phyloP scores from a whole-genome alignment of 768 basidiomycete species.

The Paxillus involutus region DNA sequence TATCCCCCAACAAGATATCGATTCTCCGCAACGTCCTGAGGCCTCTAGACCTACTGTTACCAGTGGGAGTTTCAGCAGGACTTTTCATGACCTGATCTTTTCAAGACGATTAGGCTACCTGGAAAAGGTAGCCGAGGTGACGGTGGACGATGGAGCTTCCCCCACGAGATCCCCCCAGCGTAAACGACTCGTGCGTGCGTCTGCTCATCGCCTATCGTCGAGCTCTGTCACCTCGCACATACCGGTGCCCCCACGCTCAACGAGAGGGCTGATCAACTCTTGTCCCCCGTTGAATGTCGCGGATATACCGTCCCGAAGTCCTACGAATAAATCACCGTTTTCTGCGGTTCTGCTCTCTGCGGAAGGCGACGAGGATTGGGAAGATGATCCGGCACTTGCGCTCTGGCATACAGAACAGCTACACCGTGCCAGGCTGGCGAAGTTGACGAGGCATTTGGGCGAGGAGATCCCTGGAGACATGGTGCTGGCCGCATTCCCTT shows the following conservation, averaged over 20 bases:
- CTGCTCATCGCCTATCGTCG: not conserved
- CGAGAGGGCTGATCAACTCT: conserved; percentile 6
- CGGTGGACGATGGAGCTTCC: not conserved
- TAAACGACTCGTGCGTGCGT: not conserved
- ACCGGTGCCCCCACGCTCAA: not conserved
- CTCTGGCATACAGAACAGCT: conserved; percentile 20
- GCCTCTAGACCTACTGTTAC: conserved; percentile 29
- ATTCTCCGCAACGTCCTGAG: conserved; percentile 30
- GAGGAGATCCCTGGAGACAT: conserved; percentile 40
- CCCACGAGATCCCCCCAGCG: not conserved
- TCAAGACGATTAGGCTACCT: not conserved
- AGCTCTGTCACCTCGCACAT: not conserved
- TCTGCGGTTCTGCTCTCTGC: conserved; percentile 11
- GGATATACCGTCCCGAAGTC: conserved; percentile 11
- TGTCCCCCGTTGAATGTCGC: conserved; percentile 11
- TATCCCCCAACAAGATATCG: conserved; percentile 4
- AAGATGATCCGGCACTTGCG: conserved; percentile 2
- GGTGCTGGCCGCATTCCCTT: conserved; percentile 18
- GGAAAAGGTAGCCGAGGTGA: conserved; percentile 3
- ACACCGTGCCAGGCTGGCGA: conserved; percentile 33
- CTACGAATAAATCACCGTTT: conserved; percentile 9
- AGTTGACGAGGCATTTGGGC: conserved; percentile 38
- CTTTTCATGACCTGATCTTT: conserved; percentile 38
- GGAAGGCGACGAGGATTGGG: conserved; percentile 5
- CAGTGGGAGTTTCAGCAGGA: conserved; percentile 39